Percentiles rank a stretch among this genome's conserved stretches.
phyloP scores from a whole-genome alignment of 2,329 filamentous ascomycete species.

The Nemania sp. region DNA sequence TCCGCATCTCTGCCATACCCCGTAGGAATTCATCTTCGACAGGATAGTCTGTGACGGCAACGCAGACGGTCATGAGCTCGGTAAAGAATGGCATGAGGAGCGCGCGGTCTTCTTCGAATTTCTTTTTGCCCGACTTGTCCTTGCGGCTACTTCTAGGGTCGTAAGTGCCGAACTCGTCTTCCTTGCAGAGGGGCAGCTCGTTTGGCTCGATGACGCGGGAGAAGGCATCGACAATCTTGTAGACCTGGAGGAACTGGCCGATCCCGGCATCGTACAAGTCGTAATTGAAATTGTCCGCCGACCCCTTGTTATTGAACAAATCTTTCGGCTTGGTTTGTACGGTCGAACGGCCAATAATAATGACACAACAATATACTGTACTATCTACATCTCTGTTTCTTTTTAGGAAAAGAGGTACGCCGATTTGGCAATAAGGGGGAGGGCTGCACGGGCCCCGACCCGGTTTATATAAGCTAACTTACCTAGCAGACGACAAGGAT shows the following conservation, averaged over 20 bases:
- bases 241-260: conserved; percentile 38
- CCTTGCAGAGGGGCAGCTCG: conserved; percentile 40
- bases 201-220: conserved; percentile 29
- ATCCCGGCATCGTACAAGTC: conserved; percentile 47
- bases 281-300: conserved; percentile 40
- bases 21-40: conserved; percentile 55
- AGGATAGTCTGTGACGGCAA: conserved; percentile 42
- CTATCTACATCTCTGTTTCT: too few species aligned
- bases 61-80: conserved; percentile 49
- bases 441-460: too few species aligned
- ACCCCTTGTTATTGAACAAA: not conserved
- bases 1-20: conserved; percentile 49
- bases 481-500: too few species aligned
- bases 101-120: conserved; percentile 53
- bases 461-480: too few species aligned
- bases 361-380: too few species aligned
- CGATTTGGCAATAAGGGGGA: too few species aligned
- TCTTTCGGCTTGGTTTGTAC: too few species aligned
- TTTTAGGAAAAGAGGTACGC: too few species aligned
- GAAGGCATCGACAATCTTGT: conserved; percentile 35
- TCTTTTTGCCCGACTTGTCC: conserved; percentile 46
- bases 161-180: conserved; percentile 45
- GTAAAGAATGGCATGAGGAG: conserved; percentile 51
- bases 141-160: conserved; percentile 43
- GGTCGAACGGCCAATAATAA: too few species aligned